Percentiles rank a stretch among this genome's conserved stretches.
phyloP scores from a whole-genome alignment of 2,329 filamentous ascomycete species.

The Zymoseptoria ardabiliae region DNA sequence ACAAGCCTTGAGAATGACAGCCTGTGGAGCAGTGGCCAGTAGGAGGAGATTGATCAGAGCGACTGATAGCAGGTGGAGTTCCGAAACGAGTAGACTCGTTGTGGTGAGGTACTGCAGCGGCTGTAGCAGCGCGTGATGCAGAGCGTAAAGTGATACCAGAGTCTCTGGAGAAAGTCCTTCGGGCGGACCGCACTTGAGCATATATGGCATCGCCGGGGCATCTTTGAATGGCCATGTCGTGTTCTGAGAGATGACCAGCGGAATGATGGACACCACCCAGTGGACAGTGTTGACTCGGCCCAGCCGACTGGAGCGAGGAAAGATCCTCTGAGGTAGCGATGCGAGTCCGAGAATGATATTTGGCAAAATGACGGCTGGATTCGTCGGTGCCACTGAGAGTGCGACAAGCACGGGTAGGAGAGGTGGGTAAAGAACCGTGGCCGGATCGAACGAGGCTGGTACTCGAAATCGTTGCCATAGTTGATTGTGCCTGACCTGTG shows the following conservation, averaged over 20 bases:
- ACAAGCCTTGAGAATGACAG: conserved; percentile 36
- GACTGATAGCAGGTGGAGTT: conserved; percentile 79
- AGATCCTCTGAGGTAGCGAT: conserved; percentile 63
- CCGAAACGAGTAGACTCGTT: conserved; percentile 77
- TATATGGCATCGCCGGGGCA: conserved; percentile 15
- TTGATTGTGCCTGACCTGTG: conserved; percentile 23
- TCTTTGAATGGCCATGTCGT: conserved; percentile 31
- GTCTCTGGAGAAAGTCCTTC: conserved; percentile 44
- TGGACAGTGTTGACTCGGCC: conserved; percentile 61
- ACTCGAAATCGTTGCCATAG: conserved; percentile 49
- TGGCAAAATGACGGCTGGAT: conserved; percentile 57
- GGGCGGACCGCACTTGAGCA: conserved; percentile 9
- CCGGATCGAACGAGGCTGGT: conserved; percentile 78
- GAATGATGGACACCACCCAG: conserved; percentile 69
- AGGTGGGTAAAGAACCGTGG: conserved; percentile 80
- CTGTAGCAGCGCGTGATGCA: conserved; percentile 70
- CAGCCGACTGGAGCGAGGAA: conserved; percentile 55
- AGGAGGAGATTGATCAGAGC: conserved; percentile 75
- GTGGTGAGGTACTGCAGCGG: conserved; percentile 75
- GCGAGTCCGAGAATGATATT: conserved; percentile 77
- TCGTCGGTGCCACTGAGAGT: conserved; percentile 60
- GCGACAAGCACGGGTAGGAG: conserved; percentile 69
- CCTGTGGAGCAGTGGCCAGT: conserved; percentile 58
- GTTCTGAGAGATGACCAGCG: conserved; percentile 51
- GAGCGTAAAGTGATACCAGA: conserved; percentile 64